These are phyloP conservation scores for Trametes gibbosa DNA, from an alignment of 768 basidiomycete species.

Conservation along the genomic window DNA sequence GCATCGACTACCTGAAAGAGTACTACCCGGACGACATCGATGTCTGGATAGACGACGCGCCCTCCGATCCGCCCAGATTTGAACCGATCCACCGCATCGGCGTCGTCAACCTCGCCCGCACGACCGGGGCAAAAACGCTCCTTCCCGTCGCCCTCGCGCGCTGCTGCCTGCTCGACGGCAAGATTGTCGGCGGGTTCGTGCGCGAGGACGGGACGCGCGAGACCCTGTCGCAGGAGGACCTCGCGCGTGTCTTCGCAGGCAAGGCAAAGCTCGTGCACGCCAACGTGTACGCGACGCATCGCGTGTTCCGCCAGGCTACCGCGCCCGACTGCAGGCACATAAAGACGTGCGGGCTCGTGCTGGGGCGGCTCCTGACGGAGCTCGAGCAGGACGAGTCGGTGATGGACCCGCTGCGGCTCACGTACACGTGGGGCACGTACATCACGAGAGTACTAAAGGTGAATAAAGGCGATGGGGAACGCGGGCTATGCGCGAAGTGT, in stretches of 20 bases:
- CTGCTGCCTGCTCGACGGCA: conserved; percentile 4
- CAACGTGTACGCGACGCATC: not conserved
- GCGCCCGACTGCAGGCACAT: not conserved
- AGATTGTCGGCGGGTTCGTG: not conserved
- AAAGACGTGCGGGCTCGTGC: not conserved
- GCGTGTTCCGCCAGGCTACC: not conserved
- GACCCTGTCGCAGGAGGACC: conserved; percentile 1
- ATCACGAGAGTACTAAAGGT: not conserved
- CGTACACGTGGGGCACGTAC: not conserved
- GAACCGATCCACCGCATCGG: not conserved
- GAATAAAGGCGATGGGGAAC: not conserved
- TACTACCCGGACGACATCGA: not conserved
- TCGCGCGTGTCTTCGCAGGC: not conserved
- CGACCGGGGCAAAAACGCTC: not conserved
- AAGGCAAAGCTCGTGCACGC: not conserved
- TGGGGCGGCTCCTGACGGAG: not conserved
- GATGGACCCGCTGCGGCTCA: not conserved
- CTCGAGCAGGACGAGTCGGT: not conserved
- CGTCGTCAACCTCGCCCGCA: conserved; percentile 12
- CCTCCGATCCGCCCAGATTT: not conserved
- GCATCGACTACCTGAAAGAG: not conserved
- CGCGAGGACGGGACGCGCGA: conserved; percentile 3
- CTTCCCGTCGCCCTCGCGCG: conserved; percentile 3
- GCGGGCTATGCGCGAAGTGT: conserved; percentile 4
- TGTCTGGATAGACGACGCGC: not conserved